Percentiles rank a stretch among this genome's conserved stretches.
Conservation (phyloP, 2,329 filamentous ascomycete genomes). For the Leptosphaerulina australis region DNA sequence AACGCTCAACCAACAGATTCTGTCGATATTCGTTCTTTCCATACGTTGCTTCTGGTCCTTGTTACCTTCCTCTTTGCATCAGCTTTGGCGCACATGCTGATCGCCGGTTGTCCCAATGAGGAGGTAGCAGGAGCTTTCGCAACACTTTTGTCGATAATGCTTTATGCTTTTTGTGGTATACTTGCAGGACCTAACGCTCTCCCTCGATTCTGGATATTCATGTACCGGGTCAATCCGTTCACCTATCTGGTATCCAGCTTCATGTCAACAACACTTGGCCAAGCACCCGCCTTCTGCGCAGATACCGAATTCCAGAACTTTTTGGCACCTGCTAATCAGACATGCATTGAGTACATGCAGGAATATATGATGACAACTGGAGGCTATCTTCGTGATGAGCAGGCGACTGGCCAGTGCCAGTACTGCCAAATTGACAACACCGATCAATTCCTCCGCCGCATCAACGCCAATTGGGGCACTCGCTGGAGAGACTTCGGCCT, state of each 20-base stretch:
- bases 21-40: conserved; percentile 67
- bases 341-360: conserved; percentile 53
- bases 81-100: conserved; percentile 75
- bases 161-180: conserved; percentile 58
- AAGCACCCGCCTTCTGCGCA: conserved; percentile 56
- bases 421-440: conserved; percentile 57
- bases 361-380: conserved; percentile 48
- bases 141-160: conserved; percentile 62
- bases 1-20: conserved; percentile 69
- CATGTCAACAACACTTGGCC: conserved; percentile 54
- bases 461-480: conserved; percentile 53
- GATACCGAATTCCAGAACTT: conserved; percentile 51
- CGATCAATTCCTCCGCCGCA: conserved; percentile 54
- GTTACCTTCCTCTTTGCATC: conserved; percentile 66
- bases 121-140: conserved; percentile 70
- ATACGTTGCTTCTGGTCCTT: conserved; percentile 66
- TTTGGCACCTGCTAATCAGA: conserved; percentile 45
- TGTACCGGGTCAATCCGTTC: conserved; percentile 72
- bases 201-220: conserved; percentile 78
- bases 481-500: conserved; percentile 66
- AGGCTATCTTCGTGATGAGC: conserved; percentile 53
- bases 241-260: conserved; percentile 70
- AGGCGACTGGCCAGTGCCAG: conserved; percentile 50
- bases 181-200: conserved; percentile 63
- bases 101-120: conserved; percentile 71